Evolutionary conservation across 495 filamentous ascomycete species (phyloP).

Genomic region (Bacidia gigantensis): DNA sequence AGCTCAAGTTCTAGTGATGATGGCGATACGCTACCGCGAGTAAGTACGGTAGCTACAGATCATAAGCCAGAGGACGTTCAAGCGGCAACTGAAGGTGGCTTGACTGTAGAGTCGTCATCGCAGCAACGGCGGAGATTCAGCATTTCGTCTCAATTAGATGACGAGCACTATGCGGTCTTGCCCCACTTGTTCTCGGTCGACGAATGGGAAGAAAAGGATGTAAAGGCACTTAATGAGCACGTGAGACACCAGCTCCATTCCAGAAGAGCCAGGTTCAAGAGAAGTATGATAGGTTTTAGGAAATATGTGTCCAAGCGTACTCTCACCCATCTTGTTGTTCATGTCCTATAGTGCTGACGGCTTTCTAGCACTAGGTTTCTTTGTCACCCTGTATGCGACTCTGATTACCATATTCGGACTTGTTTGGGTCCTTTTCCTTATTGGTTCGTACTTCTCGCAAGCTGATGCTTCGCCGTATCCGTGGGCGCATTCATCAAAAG

Average conservation of each 20-base stretch:
- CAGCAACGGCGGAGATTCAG: not conserved
- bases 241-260: conserved; percentile 1
- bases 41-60: not conserved
- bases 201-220: not conserved
- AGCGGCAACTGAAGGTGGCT: not conserved
- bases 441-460: not conserved
- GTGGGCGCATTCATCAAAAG: too few species aligned
- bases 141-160: not conserved
- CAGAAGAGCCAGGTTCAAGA: not conserved
- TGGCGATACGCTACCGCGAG: not conserved
- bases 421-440: not conserved
- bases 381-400: not conserved
- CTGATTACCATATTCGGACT: not conserved
- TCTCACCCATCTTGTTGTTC: not conserved
- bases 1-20: not conserved
- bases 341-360: not conserved
- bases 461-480: too few species aligned
- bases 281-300: not conserved
- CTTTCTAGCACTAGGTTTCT: not conserved
- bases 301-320: not conserved
- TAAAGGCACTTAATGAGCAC: not conserved
- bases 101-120: not conserved
- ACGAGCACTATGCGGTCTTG: not conserved
- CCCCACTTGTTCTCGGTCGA: not conserved
- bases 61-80: not conserved